These are phyloP conservation scores for Exophiala oligosperma DNA, from an alignment of 2,329 filamentous ascomycete species.

Conservation along the genomic window DNA sequence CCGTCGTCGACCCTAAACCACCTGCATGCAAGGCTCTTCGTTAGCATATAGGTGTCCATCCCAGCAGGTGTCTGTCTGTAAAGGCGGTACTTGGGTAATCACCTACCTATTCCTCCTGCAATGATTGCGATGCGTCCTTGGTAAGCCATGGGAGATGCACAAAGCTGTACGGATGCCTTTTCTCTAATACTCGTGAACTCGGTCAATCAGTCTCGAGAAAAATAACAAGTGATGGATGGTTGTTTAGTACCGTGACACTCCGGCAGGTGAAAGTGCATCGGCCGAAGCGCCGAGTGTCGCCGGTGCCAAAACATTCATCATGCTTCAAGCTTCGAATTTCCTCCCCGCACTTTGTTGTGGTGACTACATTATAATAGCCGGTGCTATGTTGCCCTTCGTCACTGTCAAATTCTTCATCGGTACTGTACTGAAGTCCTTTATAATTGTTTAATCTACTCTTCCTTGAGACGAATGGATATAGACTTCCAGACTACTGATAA, in stretches of 20 bases:
- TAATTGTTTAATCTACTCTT: too few species aligned
- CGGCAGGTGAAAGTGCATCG: neutral
- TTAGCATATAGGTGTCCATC: neutral
- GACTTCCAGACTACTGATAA: too few species aligned
- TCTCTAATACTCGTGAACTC: too few species aligned
- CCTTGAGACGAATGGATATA: too few species aligned
- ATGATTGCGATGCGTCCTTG: constrained; percentile 44
- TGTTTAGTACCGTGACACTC: neutral
- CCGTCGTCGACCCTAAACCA: constrained; percentile 47
- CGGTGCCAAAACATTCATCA: neutral
- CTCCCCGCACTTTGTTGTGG: neutral
- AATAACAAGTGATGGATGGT: too few species aligned
- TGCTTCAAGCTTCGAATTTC: neutral
- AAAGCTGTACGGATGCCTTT: neutral
- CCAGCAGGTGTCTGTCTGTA: neutral
- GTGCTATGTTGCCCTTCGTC: neutral
- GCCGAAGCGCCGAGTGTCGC: neutral
- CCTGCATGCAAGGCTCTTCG: constrained; percentile 29
- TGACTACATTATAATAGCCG: too few species aligned
- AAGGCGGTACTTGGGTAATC: constrained; percentile 3
- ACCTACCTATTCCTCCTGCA: constrained; percentile 43
- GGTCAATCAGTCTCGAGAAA: too few species aligned
- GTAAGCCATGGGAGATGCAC: constrained; percentile 35
- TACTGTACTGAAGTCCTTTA: too few species aligned
- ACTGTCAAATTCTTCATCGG: too few species aligned